Evolutionary conservation across 1,284 basidiomycete genomes (phyloP).

Genomic region (Pulchroboletus neoregius): DNA sequence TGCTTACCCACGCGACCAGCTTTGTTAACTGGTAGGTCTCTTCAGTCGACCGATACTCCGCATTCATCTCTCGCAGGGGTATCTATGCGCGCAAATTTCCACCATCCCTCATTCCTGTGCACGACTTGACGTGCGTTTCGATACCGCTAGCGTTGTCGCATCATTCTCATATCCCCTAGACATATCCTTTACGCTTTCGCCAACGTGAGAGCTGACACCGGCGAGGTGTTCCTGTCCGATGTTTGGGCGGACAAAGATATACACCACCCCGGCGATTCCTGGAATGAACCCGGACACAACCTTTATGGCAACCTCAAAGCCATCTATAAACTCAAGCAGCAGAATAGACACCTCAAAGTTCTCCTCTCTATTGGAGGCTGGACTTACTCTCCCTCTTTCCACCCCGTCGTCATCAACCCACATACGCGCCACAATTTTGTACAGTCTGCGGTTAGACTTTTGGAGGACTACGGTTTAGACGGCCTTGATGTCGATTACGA

Average conservation of each 20-base stretch:
- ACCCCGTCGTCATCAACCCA: conserved; percentile 68
- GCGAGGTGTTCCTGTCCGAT: conserved; percentile 87
- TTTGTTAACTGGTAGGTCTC: conserved; percentile 68
- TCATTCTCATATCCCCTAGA: conserved; percentile 35
- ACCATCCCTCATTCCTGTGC: conserved; percentile 73
- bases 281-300: conserved; percentile 83
- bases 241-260: conserved; percentile 92
- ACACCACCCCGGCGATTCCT: conserved; percentile 81
- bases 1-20: conserved; percentile 35
- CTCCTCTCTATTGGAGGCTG: conserved; percentile 88
- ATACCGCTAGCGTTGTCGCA: conserved; percentile 1
- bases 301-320: conserved; percentile 95
- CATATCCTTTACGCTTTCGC: conserved; percentile 90
- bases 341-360: conserved; percentile 81
- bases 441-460: conserved; percentile 66
- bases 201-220: conserved; percentile 76
- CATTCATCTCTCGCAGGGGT: conserved; percentile 55
- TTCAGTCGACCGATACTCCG: conserved; percentile 1
- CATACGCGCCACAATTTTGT: conserved; percentile 73
- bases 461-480: conserved; percentile 79
- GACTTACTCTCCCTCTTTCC: conserved; percentile 81
- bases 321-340: conserved; percentile 85
- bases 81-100: conserved; percentile 90
- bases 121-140: conserved; percentile 77
- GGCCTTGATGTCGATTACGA: conserved; percentile 84